Percentiles rank a stretch among this genome's conserved stretches.
Evolutionary conservation across 495 filamentous ascomycete species (phyloP).

Genomic region (Neurospora sp.): DNA sequence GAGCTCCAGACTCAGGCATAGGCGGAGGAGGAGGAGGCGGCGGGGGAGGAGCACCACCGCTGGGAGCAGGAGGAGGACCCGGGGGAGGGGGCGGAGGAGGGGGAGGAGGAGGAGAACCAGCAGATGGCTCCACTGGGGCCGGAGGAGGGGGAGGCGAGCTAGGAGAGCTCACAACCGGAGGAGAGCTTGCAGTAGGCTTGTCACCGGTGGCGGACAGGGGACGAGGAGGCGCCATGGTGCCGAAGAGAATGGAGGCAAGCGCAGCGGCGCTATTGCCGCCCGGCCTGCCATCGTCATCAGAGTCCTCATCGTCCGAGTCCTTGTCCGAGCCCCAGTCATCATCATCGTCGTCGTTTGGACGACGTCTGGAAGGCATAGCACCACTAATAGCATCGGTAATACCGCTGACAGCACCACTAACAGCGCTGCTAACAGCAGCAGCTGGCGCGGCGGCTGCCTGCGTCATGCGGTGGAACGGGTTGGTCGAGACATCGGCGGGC

Average conservation of each 20-base stretch:
- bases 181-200: slow-evolving; percentile 42
- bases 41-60: slow-evolving; percentile 30
- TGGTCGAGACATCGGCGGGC: slow-evolving; percentile 57
- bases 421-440: slow-evolving; percentile 6
- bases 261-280: slow-evolving; percentile 77
- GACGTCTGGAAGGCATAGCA: slow-evolving; percentile 19
- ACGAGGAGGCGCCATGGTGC: slow-evolving; percentile 91
- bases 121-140: slow-evolving; percentile 1
- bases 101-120: slow-evolving; percentile 23
- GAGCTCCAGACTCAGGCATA: slow-evolving; percentile 28
- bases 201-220: slow-evolving; percentile 76
- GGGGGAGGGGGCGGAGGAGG: slow-evolving; percentile 37
- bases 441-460: slow-evolving; percentile 41
- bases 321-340: slow-evolving; percentile 87
- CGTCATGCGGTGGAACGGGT: slow-evolving; percentile 89
- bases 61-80: slow-evolving; percentile 33
- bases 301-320: slow-evolving; percentile 62
- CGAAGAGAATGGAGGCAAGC: slow-evolving; percentile 87
- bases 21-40: slow-evolving; percentile 42
- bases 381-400: slow-evolving; percentile 3
- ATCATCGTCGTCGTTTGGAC: slow-evolving; percentile 40
- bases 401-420: not conserved
- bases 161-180: slow-evolving; percentile 28
- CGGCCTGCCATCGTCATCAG: slow-evolving; percentile 57
- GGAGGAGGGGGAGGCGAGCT: slow-evolving; percentile 26